Conservation (phyloP, 805 yeast genomes). For the Wickerhamomyces sydowiorum region DNA sequence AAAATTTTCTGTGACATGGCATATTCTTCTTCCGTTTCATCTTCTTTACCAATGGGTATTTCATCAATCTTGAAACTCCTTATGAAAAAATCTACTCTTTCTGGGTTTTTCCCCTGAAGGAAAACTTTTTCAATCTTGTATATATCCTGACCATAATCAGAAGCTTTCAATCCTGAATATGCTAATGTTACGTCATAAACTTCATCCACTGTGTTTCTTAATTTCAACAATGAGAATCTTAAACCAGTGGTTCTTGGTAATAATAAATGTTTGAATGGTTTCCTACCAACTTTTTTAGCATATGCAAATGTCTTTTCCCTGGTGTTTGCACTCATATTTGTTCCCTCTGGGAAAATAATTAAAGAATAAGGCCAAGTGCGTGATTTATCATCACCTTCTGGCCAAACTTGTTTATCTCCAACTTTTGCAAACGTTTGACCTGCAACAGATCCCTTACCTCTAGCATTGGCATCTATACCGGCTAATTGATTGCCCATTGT, state of each 20-base stretch:
- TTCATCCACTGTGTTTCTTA: constrained; percentile 45
- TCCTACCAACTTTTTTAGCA: constrained; percentile 44
- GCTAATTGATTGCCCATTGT: constrained; percentile 50
- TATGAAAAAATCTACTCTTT: constrained; percentile 56
- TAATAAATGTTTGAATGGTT: constrained; percentile 55
- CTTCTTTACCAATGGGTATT: constrained; percentile 57
- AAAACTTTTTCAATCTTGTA: constrained; percentile 63
- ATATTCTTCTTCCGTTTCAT: constrained; percentile 38
- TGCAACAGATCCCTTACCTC: constrained; percentile 49
- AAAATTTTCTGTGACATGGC: constrained; percentile 38
- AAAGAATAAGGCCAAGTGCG: constrained; percentile 59
- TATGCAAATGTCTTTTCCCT: constrained; percentile 49
- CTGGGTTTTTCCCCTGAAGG: constrained; percentile 69
- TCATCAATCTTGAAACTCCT: constrained; percentile 50
- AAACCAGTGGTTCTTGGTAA: constrained; percentile 85
- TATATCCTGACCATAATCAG: constrained; percentile 70
- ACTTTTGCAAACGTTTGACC: constrained; percentile 23
- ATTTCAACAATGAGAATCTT: constrained; percentile 52
- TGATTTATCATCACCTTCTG: constrained; percentile 17
- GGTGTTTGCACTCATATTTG: constrained; percentile 71
- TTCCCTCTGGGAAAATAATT: constrained; percentile 90
- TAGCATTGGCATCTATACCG: constrained; percentile 54
- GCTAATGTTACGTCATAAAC: constrained; percentile 83
- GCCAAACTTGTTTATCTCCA: constrained; percentile 18
- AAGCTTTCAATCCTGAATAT: constrained; percentile 61